These are phyloP conservation scores for Letharia lupina DNA, from an alignment of 495 filamentous ascomycete species.

Conservation along the genomic window DNA sequence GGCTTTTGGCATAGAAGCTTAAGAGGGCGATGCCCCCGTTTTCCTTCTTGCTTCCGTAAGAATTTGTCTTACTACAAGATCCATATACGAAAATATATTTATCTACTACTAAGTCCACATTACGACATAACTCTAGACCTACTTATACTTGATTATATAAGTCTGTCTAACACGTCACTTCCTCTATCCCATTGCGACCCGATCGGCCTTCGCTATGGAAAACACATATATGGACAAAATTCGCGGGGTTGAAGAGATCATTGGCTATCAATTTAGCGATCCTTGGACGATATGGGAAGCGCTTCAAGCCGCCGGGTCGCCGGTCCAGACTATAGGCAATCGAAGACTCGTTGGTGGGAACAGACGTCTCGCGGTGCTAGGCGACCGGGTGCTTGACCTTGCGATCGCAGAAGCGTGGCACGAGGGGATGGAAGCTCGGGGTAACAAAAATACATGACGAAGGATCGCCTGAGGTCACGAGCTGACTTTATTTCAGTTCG, in stretches of 20 bases:
- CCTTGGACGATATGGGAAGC: conserved; percentile 15
- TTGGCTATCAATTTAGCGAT: conserved; percentile 13
- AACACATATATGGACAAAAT: not conserved
- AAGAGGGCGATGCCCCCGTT: no score
- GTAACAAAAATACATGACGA: not conserved
- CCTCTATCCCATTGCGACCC: no score
- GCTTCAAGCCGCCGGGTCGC: conserved; percentile 7
- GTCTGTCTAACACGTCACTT: no score
- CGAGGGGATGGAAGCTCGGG: not conserved
- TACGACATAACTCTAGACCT: no score
- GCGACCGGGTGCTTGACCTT: conserved; percentile 11
- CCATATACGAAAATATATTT: no score
- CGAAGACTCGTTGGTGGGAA: conserved; percentile 9
- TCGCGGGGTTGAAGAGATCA: conserved; percentile 10
- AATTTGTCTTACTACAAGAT: no score
- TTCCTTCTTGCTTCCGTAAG: no score
- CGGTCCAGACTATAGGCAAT: not conserved
- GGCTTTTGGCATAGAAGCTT: no score
- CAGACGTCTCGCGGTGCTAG: conserved; percentile 17
- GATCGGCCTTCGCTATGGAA: no score
- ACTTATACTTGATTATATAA: no score
- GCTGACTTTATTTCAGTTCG: not conserved
- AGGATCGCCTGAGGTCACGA: no score
- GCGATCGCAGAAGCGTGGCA: conserved; percentile 9
- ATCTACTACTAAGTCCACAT: no score